Base-by-base conservation (phyloP, 768 basidiomycete species). In the Hydnum rufescens region DNA sequence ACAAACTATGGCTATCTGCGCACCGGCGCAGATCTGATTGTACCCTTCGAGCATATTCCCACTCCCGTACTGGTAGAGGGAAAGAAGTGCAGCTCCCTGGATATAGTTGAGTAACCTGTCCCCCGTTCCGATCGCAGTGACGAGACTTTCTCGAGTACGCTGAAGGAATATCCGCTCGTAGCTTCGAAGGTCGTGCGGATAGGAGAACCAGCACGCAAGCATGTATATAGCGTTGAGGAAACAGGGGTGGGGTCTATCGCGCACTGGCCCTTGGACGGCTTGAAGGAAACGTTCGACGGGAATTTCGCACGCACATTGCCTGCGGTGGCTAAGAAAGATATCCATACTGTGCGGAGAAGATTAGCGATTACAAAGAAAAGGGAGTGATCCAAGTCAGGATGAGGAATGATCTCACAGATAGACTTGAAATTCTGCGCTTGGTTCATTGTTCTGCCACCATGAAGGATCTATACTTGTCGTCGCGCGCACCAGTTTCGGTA, bases 191-290 rank as follows among this genome's bases (percentile, higher is more conserved):
- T 42, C 39, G 18, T 32, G 28, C 22, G 43, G 8, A 13, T 29
- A 26, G 18, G 46, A 42, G 44, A 56, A 56, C 19, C 51, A 28
- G 47, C 55, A 56, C 39, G 48, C 55, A 8, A 56, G 18, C 26
- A 56, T 51, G 32, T 54, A 56, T 44, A 56, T 56, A 8, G 55
- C 54, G 22, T 56, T 48, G 28, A 56, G 46, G 18, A 56, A 30
- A n/a, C 31, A 30, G 6, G 54, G 54, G 13, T 55, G 29, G 30
- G 55, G 55, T 47, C 23, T 8, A 13, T 47, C 23, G 13, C 25
- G 13, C 1, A 23, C 13, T 13, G 13, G 13, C 25, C 25, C 16
- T 16, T 8, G 13, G 26, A 13, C 26, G 16, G 25, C 13, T 25
- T 16, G 23, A 47, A 13, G 13, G 16, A 16, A 28, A 23, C 44